A percentile compares a stretch with the other conserved stretches of the same genome.
These are phyloP conservation scores for Brasenia schreberi DNA, from an alignment of 164 flowering plant genomes.

Conservation along the genomic window DNA sequence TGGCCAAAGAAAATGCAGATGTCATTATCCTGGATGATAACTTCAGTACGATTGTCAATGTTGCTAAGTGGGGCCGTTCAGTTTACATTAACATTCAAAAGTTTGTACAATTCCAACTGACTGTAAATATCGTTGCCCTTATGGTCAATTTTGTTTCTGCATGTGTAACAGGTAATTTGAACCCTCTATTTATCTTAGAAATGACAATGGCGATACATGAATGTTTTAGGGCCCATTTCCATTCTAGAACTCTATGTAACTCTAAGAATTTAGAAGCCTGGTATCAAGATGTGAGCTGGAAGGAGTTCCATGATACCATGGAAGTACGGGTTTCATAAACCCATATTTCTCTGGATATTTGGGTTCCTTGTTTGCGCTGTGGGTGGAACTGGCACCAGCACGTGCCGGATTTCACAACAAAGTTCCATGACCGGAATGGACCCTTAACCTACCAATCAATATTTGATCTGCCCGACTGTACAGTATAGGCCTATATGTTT, in stretches of 20 bases:
- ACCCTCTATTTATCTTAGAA: background rate
- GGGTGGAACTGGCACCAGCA: too few relatives aligned
- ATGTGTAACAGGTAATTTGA: constrained; percentile 45
- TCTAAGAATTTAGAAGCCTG: too few relatives aligned
- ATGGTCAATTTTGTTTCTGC: constrained; percentile 59
- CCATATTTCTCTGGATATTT: background rate
- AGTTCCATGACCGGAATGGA: too few relatives aligned
- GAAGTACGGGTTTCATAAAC: too few relatives aligned
- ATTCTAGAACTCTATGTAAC: too few relatives aligned
- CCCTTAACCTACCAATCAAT: too few relatives aligned
- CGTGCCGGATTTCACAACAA: too few relatives aligned
- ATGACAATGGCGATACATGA: background rate
- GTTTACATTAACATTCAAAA: constrained; percentile 78
- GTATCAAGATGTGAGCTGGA: too few relatives aligned
- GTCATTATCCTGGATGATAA: constrained; percentile 80
- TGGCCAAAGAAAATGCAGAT: constrained; percentile 87
- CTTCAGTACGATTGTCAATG: constrained; percentile 61
- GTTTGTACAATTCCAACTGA: constrained; percentile 59
- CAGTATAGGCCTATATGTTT: background rate
- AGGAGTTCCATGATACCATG: too few relatives aligned
- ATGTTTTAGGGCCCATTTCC: too few relatives aligned
- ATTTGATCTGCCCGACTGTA: too few relatives aligned
- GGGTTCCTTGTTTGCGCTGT: background rate
- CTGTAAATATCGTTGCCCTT: constrained; percentile 67
- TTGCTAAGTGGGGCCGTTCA: constrained; percentile 80